phyloP scores from a whole-genome alignment of 2,329 filamentous ascomycete species.

The Colletotrichum sp. region DNA sequence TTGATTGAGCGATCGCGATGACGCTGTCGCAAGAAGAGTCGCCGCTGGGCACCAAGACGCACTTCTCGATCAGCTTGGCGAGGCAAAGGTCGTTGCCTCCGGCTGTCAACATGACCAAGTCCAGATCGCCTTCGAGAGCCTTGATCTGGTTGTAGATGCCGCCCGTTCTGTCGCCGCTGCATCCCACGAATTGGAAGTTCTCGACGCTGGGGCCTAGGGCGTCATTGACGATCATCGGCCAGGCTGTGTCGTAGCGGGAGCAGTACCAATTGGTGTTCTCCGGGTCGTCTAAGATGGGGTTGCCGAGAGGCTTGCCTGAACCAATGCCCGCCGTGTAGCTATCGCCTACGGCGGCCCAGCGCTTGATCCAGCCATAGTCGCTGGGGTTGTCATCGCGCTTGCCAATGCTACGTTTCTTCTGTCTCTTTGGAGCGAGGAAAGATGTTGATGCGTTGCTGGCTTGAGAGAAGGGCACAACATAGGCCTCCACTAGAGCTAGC shows the following conservation, averaged over 20 bases:
- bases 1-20: constrained; percentile 27
- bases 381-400: not conserved
- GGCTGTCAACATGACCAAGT: constrained; percentile 40
- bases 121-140: constrained; percentile 28
- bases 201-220: constrained; percentile 25
- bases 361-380: constrained; percentile 29
- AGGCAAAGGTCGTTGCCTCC: constrained; percentile 44
- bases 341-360: constrained; percentile 40
- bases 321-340: constrained; percentile 42
- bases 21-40: constrained; percentile 24
- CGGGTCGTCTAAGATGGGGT: not conserved
- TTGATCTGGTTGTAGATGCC: constrained; percentile 32
- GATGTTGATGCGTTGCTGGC: not conserved
- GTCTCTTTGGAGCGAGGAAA: not conserved
- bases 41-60: constrained; percentile 23
- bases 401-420: not conserved
- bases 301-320: not conserved
- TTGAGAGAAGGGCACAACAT: not conserved
- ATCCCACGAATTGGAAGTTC: constrained; percentile 33
- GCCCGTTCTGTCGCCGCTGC: constrained; percentile 28
- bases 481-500: not conserved
- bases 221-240: constrained; percentile 29
- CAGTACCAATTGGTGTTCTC: constrained; percentile 25
- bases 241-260: constrained; percentile 33
- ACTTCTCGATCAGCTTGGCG: constrained; percentile 2